Base-by-base conservation (phyloP, 2,329 filamentous ascomycete species). In the Hymenoscyphus fraxineus region DNA sequence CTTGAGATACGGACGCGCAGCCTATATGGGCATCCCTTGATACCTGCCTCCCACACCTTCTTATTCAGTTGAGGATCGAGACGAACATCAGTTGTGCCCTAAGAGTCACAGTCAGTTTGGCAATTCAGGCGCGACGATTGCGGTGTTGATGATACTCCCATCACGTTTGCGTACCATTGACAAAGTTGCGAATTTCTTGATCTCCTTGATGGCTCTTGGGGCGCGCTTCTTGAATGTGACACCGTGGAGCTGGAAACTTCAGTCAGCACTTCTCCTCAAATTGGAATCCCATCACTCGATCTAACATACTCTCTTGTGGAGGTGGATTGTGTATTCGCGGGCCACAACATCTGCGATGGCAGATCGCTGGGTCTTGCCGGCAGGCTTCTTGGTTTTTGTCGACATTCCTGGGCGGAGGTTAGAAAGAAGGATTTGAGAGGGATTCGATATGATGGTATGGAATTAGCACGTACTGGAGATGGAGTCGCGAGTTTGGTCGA, bases 291-390 rank as follows among this genome's bases (percentile, higher is more conserved):
- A 60, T 47, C 60, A 62, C 58, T 62, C 61, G 60, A 57, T 66
- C 67, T 66, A 80, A 90, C 90, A 81, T 93, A 96, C 92, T 84
- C 94, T 91, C 91, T 97, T 98, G 92, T 99, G 95, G 77, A 99
- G 85, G 88, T 99, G 94, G 85, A 99, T 98, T 83, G 95, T 99
- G 89, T 99, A 99, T 87, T 99, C 96, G 88, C 95, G 92, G 78
- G 95, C 90, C 82, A 99, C 94, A 80, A 99, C 96, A 84, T 99
- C 94, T 83, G 92, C 89, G 82, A 99, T 97, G 85, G 96, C 96
- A 82, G 92, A 97, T 80, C 93, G 92, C 77, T 82, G 80, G 75
- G 81, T 76, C 83, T 90, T 90, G 85, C 89, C 90, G 76, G 85
- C 79, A 72, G 83, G 82, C 83, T 88, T 89, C 83, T 87, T 86